Base-by-base conservation (phyloP, 1,284 basidiomycete species). In the Kwoniella shivajii region DNA sequence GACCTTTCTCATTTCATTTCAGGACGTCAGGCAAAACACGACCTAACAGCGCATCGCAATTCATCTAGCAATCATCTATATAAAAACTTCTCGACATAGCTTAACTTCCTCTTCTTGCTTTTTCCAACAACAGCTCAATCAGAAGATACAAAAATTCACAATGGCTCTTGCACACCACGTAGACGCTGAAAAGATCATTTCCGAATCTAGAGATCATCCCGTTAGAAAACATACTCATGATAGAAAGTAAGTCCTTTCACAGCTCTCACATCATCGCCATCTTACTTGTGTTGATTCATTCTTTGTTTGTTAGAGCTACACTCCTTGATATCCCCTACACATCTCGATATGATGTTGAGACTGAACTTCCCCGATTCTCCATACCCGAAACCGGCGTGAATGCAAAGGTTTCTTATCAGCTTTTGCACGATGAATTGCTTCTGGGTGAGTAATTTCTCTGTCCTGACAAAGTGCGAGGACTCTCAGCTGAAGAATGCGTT, bases 371-470 rank as follows among this genome's bases (percentile, higher is more conserved):
- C 41, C 77, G 78, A 56, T 78, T 75, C 73, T 48, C 65, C 43
- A 59, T 82, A 6, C 81, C 81, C 3, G 45, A 72, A 20, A 58
- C 71, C 13, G 79, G 80, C 24, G 69, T 77, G 30, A 68, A 75
- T 49, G 74, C 72, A 30, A 69, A 76, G 18, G 77, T 74, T 4
- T 84, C 87, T 0, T 91, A 92, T 71, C 88, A 90, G 74, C 78
- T 95, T 56, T 85, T 96, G 56, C 89, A 88, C 69, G 89, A 92
- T 66, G 90, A 94, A 74, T 82, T 94, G 47, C 76, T 81, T 54
- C 84, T 93, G 31, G 69, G 69, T 71, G 24, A 53, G 64, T 66
- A 31, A 34, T 20, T n/a, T 45, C 39, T 20, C 27, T 16, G 9
- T 30, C 13, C 26, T 43, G 36, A 33, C 26, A 31, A 16, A n/a